Base-by-base conservation (phyloP, 2,329 filamentous ascomycete genomes). In the Hymenoscyphus infarciens region DNA sequence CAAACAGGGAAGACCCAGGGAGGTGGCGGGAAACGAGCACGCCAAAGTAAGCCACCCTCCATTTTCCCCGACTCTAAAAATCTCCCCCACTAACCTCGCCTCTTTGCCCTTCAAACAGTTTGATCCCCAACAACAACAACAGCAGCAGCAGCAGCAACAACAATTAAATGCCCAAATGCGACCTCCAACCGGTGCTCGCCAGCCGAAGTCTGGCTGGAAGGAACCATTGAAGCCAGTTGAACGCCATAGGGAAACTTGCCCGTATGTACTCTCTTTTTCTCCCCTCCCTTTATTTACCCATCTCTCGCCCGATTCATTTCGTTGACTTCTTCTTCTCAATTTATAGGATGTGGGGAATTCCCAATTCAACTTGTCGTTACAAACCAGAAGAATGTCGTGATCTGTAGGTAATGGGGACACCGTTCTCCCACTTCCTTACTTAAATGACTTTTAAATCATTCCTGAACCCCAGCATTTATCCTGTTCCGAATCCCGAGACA, bases 321-420 rank as follows among this genome's bases (percentile, higher is more conserved):
- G 25, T 13, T 52, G 19, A 52, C 45, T 22, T 22, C 8, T 22
- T 22, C 8, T 5, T 49, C 19, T 13, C 45, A 25, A 25, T 52
- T 13, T 25, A 52, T 25, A 67, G 68, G 59, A 66, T 61, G 22
- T 68, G 68, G 60, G 53, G 52, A 4, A 62, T 62, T 29, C 66
- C 65, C 52, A 57, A 27, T 27, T 27, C 25, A 27, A 27, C 49
- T 2, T 72, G 71, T 35, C 68, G 69, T n/a, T 72, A 69, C 62
- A 66, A 61, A 0, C 66, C 65, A 19, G 67, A 67, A 57, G 68
- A 71, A 64, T 72, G 71, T 54, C 64, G 68, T 1, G 63, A 72
- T 49, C 61, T 72, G 2, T 69, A 72, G 54, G 63, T 59, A n/a
- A 27, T 27, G 25, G 25, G 25, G 25, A 27, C 25, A 27, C 25